Evolutionary conservation across 2,329 filamentous ascomycete genomes (phyloP), one percentile per base, ranked within the genome.

Genomic region (Monosporascus sp.): DNA sequence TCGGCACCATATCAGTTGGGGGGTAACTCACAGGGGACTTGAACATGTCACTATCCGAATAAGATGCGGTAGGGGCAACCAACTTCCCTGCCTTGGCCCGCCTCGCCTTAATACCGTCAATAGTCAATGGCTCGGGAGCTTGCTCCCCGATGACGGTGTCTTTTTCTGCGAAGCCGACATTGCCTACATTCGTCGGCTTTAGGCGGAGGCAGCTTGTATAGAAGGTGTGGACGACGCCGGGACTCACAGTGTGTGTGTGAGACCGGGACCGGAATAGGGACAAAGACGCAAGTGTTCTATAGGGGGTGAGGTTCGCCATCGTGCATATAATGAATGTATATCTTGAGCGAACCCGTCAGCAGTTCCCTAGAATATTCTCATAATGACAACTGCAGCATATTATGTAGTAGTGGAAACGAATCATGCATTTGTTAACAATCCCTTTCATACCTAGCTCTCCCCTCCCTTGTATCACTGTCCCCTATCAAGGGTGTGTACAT

Each of bases 1-100:
- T 50, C 50, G 54, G 52, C 58, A 56, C 41, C 54, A 46, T 58
- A 27, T 52, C 60, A 55, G 35, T 57, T 49, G 20, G 44, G 37
- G 45, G 56, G 58, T 15, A 38, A 65, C 81, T 63, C 70, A 89
- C 85, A 51, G 83, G 78, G 50, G 84, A 84, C 72, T 94, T 94
- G 72, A 95, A 97, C 76, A 88, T 84, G 63, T 92, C 87, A 69
- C 89, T 89, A 69, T 87, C 85, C 2, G 88, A 86, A 49, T 81
- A 79, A 9, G 90, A 89, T 35, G 92, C 93, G 47, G 90, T 81
- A 38, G 88, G 88, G 18, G 85, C 89, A 57, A 88, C 77, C 39
- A 94, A 76, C 63, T 82, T 84, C 3, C 87, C 87, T n/a, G 83
- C 80, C 63, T 87, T 89, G 56, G 79, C 80, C 48, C 93, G 82